A percentile compares a stretch with the other conserved stretches of the same genome.
Evolutionary conservation across 129 eudicot species (phyloP).

Genomic region (Flaveria robusta): DNA sequence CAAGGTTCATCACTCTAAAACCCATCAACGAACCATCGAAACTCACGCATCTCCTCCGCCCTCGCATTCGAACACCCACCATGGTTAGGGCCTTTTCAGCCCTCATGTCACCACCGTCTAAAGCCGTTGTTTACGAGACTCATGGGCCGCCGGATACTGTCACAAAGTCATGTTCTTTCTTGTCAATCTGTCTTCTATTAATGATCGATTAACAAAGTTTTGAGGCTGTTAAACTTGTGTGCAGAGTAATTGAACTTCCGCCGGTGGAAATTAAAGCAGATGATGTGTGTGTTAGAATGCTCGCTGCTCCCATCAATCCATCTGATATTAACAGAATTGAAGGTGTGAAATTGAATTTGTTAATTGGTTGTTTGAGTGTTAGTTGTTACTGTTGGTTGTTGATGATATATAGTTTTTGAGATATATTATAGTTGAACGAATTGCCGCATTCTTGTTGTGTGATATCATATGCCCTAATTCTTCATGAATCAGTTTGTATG

Average conservation of each 20-base stretch:
- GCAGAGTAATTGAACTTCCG: constrained; percentile 66
- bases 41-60: constrained; percentile 26
- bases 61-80: constrained; percentile 23
- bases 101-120: constrained; percentile 72
- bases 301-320: constrained; percentile 94
- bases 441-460: background rate
- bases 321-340: constrained; percentile 86
- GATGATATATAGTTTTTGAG: background rate
- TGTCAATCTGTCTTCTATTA: background rate
- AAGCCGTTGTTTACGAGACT: constrained; percentile 54
- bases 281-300: constrained; percentile 87
- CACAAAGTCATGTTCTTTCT: constrained; percentile 46
- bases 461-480: background rate
- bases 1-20: constrained; percentile 32
- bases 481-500: constrained; percentile 3
- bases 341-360: constrained; percentile 40
- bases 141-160: constrained; percentile 79
- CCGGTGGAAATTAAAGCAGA: constrained; percentile 63
- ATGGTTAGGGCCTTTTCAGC: constrained; percentile 52
- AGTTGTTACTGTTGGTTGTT: background rate
- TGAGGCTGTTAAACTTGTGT: background rate
- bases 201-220: background rate
- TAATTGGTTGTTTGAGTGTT: background rate
- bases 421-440: background rate
- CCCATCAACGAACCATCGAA: constrained; percentile 28